Conservation (phyloP, 805 yeast genomes). For the Ogataea glucozyma region DNA sequence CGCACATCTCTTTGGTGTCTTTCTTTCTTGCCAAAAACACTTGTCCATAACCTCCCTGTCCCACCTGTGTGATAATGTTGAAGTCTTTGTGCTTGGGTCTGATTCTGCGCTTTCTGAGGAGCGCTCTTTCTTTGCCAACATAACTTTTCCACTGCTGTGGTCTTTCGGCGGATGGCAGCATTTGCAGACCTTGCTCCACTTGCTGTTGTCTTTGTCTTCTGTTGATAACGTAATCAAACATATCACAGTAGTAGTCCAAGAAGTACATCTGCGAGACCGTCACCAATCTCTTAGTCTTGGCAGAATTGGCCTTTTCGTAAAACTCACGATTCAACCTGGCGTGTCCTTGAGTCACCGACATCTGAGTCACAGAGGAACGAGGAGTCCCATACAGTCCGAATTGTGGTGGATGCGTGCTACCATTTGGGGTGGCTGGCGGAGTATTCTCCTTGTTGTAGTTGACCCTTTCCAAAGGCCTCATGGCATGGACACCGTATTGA, state of each 20-base stretch:
- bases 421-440: constrained; percentile 35
- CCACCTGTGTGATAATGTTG: constrained; percentile 96
- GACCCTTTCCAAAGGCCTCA: constrained; percentile 32
- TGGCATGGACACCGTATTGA: constrained; percentile 22
- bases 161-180: constrained; percentile 37
- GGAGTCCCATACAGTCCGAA: constrained; percentile 26
- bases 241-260: constrained; percentile 92
- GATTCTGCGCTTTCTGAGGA: constrained; percentile 82
- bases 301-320: constrained; percentile 58
- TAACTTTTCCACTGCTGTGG: constrained; percentile 75
- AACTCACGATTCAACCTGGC: constrained; percentile 44
- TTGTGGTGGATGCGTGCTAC: constrained; percentile 22
- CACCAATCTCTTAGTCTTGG: constrained; percentile 81
- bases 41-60: constrained; percentile 99
- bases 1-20: constrained; percentile 94
- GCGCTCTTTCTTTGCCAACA: constrained; percentile 78
- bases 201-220: constrained; percentile 80
- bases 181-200: constrained; percentile 57
- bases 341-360: constrained; percentile 27
- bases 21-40: constrained; percentile 94
- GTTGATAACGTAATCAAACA: constrained; percentile 86
- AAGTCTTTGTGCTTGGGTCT: constrained; percentile 95
- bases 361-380: constrained; percentile 23
- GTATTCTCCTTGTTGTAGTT: constrained; percentile 46
- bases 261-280: constrained; percentile 93